A percentile compares a stretch with the other conserved stretches of the same genome.
Conservation (phyloP, 1,139 yeast species). For the Kodamaea plutei region DNA sequence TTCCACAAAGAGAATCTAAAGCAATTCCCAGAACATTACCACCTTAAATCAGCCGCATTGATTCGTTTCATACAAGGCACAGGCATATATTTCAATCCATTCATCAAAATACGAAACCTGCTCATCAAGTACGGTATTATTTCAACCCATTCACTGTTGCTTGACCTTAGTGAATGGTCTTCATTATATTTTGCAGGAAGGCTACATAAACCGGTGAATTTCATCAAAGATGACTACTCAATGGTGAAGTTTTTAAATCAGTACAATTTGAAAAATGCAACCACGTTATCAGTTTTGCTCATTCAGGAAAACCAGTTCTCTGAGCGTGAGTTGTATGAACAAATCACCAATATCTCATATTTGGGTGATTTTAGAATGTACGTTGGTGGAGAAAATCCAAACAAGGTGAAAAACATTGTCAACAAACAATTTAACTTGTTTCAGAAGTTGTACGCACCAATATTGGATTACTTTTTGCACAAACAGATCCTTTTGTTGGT, state of each 20-base stretch:
- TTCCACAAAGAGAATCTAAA: slow-evolving; percentile 74
- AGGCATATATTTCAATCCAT: slow-evolving; percentile 93
- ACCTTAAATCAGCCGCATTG: slow-evolving; percentile 36
- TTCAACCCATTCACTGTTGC: slow-evolving; percentile 52
- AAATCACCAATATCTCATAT: slow-evolving; percentile 78
- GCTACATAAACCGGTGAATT: slow-evolving; percentile 87
- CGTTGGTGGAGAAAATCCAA: slow-evolving; percentile 88
- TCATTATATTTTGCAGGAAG: slow-evolving; percentile 89
- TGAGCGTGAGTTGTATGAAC: slow-evolving; percentile 66
- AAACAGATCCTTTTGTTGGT: slow-evolving; percentile 16
- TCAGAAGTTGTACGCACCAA: slow-evolving; percentile 66
- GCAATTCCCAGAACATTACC: slow-evolving; percentile 68
- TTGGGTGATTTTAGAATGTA: slow-evolving; percentile 87
- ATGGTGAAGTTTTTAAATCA: slow-evolving; percentile 65
- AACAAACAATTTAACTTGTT: slow-evolving; percentile 68
- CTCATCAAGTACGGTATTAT: slow-evolving; percentile 86
- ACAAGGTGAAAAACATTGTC: slow-evolving; percentile 83
- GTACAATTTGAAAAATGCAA: slow-evolving; percentile 72
- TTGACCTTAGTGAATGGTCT: slow-evolving; percentile 78
- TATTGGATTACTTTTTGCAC: slow-evolving; percentile 28
- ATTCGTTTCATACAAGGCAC: slow-evolving; percentile 60
- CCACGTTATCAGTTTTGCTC: slow-evolving; percentile 66
- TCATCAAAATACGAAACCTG: slow-evolving; percentile 53
- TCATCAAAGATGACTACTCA: slow-evolving; percentile 55
- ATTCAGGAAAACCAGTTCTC: slow-evolving; percentile 37